Base-by-base conservation (phyloP, 2,329 filamentous ascomycete species). In the Tolypocladium pustulatum region DNA sequence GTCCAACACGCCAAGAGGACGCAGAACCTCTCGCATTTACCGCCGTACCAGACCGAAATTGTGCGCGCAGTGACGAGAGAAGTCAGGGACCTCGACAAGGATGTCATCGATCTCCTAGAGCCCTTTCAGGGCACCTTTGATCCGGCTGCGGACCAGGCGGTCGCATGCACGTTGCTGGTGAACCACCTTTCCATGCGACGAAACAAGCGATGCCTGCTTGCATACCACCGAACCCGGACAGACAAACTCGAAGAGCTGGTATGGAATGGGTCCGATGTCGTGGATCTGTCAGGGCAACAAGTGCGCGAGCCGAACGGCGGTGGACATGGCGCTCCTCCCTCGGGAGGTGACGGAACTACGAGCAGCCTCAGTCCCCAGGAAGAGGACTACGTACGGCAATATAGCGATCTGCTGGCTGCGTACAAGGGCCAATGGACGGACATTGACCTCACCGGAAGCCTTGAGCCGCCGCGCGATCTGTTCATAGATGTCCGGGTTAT, bases 351-450 rank as follows among this genome's bases (percentile, higher is more conserved):
- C 58, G 77, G 74, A 34, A 76, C 75, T 27, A 85, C 85, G 60
- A 93, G 87, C 76, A 93, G 89, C 67, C 76, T 97, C 60, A 96
- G 91, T 67, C 92, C 94, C 0, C 93, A 97, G 71, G 94, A 99
- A 72, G 92, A 97, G 72, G 94, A 97, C 66, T 99, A 97, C 69
- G 89, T 96, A 59, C 82, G 93, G 61, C 88, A 92, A 68, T 99
- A 97, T 69, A 87, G 88, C 63, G 92, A 99, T 68, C 78, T 99
- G 64, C 77, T 99, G 58, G 91, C 93, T n/a, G 90, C 91, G 2
- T 97, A 95, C 74, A 99, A 99, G 72, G 94, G 94, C 0, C 91
- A 96, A 68, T 99, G 93, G 93, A 97, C 93, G 25, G 94, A 99
- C 71, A 89, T 99, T 64, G 94, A 99, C 73, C 78, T 99, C 58